phyloP scores from a whole-genome alignment of 1,284 basidiomycete species.

The Peniophora sp. region DNA sequence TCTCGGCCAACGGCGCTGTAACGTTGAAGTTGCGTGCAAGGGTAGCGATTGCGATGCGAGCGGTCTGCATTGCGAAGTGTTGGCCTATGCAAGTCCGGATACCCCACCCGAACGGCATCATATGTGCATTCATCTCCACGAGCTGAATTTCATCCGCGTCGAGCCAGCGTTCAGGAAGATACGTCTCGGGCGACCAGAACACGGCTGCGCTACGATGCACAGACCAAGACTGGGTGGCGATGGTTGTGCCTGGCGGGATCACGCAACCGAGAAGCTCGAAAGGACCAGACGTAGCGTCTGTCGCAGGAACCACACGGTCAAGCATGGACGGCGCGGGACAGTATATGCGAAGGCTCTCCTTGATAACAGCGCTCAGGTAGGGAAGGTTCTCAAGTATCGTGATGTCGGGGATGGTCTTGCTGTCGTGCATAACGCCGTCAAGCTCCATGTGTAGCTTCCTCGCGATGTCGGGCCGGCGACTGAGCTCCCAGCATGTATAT shows the following conservation, averaged over 20 bases:
- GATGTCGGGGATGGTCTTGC: constrained; percentile 11
- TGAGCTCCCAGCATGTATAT: constrained; percentile 15
- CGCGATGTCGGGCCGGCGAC: constrained; percentile 13
- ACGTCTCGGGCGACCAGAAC: constrained; percentile 16
- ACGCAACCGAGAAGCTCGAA: constrained; percentile 12
- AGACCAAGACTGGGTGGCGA: constrained; percentile 20
- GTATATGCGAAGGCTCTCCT: constrained; percentile 14
- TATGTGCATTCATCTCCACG: constrained; percentile 8
- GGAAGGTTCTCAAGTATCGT: constrained; percentile 11
- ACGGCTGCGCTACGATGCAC: constrained; percentile 17
- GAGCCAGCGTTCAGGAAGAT: constrained; percentile 19
- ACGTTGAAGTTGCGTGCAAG: constrained; percentile 12
- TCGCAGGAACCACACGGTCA: constrained; percentile 11
- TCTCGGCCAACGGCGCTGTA: constrained; percentile 7
- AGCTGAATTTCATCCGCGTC: constrained; percentile 2
- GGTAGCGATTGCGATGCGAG: constrained; percentile 8
- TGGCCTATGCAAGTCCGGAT: constrained; percentile 13
- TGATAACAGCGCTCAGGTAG: constrained; percentile 12
- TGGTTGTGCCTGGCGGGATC: constrained; percentile 5
- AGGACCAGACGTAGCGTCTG: not conserved
- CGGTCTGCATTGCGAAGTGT: constrained; percentile 10
- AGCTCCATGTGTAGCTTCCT: constrained; percentile 15
- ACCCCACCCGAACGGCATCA: constrained; percentile 14
- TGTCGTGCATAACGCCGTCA: constrained; percentile 13
- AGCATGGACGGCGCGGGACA: constrained; percentile 15